Evolutionary conservation across 306 rosid species (phyloP).

Genomic region (Gynostemma pentaphyllum): DNA sequence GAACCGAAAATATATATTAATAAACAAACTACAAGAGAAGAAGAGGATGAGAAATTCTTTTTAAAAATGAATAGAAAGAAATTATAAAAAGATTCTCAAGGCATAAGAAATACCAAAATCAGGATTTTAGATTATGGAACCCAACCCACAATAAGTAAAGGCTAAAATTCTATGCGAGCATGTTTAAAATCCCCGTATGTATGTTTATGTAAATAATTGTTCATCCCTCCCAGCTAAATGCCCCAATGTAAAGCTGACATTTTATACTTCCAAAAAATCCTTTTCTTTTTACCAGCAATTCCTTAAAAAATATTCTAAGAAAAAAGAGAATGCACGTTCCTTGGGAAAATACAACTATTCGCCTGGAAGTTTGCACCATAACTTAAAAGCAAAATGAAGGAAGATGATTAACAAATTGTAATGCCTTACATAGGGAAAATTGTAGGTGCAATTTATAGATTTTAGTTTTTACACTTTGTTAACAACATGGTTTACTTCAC

Average conservation of each 20-base stretch:
- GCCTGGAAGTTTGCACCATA: too few relatives aligned
- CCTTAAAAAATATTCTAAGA: neutral
- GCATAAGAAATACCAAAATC: neutral
- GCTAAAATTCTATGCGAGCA: neutral
- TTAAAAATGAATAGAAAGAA: neutral
- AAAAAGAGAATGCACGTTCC: too few relatives aligned
- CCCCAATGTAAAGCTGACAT: neutral
- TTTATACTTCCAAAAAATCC: neutral
- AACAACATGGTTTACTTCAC: too few relatives aligned
- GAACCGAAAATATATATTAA: neutral
- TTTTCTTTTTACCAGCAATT: neutral
- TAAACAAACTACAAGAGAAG: neutral
- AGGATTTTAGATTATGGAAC: neutral
- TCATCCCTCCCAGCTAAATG: neutral
- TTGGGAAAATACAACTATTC: too few relatives aligned
- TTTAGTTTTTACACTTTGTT: too few relatives aligned
- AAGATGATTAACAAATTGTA: too few relatives aligned
- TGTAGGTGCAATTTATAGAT: too few relatives aligned
- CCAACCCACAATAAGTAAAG: neutral
- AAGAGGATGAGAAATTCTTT: neutral
- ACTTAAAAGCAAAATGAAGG: too few relatives aligned
- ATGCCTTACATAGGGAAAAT: too few relatives aligned
- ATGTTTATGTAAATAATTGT: neutral
- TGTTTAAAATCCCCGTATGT: neutral
- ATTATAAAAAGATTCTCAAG: neutral